Conservation (phyloP, 352 stramenopile genomes). For the Peronospora destructor region DNA sequence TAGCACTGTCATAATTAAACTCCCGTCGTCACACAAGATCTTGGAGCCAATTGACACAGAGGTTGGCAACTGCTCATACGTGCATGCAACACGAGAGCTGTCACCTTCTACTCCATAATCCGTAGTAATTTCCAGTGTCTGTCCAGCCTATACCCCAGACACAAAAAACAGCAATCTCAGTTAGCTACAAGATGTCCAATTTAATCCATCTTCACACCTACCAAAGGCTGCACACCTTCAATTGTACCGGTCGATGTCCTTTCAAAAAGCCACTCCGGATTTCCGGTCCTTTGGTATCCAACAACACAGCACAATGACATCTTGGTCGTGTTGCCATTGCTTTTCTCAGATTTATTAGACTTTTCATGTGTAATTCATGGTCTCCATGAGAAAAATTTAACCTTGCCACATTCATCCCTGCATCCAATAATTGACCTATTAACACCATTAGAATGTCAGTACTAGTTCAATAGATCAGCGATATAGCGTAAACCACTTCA, state of each 20-base stretch:
- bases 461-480: conserved; percentile 2
- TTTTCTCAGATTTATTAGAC: conserved; percentile 85
- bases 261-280: conserved; percentile 89
- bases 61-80: conserved; percentile 89
- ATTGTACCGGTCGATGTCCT: conserved; percentile 55
- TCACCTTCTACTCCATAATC: conserved; percentile 83
- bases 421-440: conserved; percentile 60
- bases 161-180: not conserved
- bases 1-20: conserved; percentile 88
- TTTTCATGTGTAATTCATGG: conserved; percentile 88
- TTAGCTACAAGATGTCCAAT: conserved; percentile 6
- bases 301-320: conserved; percentile 87
- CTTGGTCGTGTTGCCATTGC: conserved; percentile 60
- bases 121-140: conserved; percentile 86
- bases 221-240: conserved; percentile 34
- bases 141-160: conserved; percentile 35
- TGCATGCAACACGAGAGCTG: conserved; percentile 84
- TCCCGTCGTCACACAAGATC: conserved; percentile 96
- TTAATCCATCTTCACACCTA: conserved; percentile 6
- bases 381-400: conserved; percentile 99
- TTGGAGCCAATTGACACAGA: conserved; percentile 89
- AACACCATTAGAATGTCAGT: not conserved
- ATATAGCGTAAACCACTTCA: not conserved
- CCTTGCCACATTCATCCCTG: conserved; percentile 96
- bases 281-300: conserved; percentile 97